phyloP scores from a whole-genome alignment of 805 yeast genomes.

The Saturnispora saitoi region DNA sequence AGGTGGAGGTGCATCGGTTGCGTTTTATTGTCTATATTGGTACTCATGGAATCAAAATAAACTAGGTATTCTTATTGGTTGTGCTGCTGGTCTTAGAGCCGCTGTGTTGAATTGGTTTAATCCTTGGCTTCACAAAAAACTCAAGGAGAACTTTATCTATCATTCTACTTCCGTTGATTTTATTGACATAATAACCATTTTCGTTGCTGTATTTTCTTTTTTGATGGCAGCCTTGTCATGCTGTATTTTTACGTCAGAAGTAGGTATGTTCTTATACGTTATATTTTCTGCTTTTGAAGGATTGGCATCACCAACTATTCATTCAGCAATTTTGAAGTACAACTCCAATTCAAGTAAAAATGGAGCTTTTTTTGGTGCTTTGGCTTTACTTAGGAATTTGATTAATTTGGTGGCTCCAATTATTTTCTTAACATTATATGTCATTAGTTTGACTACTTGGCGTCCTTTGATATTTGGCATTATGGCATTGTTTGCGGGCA shows the following conservation, averaged over 20 bases:
- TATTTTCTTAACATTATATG: constrained; percentile 38
- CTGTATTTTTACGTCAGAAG: constrained; percentile 32
- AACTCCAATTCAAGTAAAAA: constrained; percentile 42
- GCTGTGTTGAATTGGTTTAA: constrained; percentile 40
- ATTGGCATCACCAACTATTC: constrained; percentile 47
- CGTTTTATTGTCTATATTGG: constrained; percentile 44
- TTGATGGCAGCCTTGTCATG: constrained; percentile 22
- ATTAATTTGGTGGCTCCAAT: constrained; percentile 43
- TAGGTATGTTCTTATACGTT: constrained; percentile 26
- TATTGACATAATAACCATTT: constrained; percentile 20
- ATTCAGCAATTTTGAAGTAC: constrained; percentile 53
- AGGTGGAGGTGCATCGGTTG: constrained; percentile 34
- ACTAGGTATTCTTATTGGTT: constrained; percentile 48
- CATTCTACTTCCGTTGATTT: constrained; percentile 41
- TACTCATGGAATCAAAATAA: constrained; percentile 48
- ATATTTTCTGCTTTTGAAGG: constrained; percentile 40
- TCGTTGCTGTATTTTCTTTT: constrained; percentile 8
- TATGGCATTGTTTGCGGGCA: neutral
- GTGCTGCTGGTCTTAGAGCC: constrained; percentile 43
- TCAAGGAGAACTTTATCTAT: constrained; percentile 30
- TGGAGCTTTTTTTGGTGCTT: constrained; percentile 69
- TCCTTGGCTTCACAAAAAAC: constrained; percentile 37
- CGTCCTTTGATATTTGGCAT: constrained; percentile 26
- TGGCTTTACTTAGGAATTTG: constrained; percentile 49
- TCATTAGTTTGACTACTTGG: constrained; percentile 30